Evolutionary conservation across 2,329 filamentous ascomycete genomes (phyloP).

Genomic region (Penicillium sp.): DNA sequence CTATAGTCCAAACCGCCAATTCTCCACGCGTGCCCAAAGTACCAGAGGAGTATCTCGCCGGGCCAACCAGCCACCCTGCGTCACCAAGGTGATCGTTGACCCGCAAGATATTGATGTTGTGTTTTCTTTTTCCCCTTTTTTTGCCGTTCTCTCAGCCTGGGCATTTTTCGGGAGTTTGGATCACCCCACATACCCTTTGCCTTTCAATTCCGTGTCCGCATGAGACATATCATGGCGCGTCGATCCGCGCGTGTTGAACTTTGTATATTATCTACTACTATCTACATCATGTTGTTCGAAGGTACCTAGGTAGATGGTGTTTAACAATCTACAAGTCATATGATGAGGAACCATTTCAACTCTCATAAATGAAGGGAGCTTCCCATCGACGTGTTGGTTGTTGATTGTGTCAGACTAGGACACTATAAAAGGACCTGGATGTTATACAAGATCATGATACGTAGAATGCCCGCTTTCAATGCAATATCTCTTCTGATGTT

Average conservation of each 20-base stretch:
- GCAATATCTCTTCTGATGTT: no score
- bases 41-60: conserved; percentile 44
- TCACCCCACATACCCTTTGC: conserved; percentile 14
- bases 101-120: neutral
- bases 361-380: neutral
- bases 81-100: conserved; percentile 25
- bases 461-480: no score
- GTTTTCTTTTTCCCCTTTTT: conserved; percentile 8
- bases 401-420: no score
- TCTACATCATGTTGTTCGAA: conserved; percentile 1
- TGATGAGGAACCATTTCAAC: neutral
- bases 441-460: no score
- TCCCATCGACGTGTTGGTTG: no score
- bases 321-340: neutral
- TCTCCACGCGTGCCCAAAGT: conserved; percentile 47
- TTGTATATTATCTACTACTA: conserved; percentile 12
- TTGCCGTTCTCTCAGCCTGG: conserved; percentile 6
- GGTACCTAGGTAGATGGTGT: neutral
- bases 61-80: conserved; percentile 33
- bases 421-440: no score
- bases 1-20: conserved; percentile 34
- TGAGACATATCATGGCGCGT: neutral
- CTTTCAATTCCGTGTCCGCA: neutral
- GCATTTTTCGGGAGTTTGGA: conserved; percentile 21
- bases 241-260: neutral